Conservation (phyloP, 345 rosid genomes). For the Erucastrum elatum region DNA sequence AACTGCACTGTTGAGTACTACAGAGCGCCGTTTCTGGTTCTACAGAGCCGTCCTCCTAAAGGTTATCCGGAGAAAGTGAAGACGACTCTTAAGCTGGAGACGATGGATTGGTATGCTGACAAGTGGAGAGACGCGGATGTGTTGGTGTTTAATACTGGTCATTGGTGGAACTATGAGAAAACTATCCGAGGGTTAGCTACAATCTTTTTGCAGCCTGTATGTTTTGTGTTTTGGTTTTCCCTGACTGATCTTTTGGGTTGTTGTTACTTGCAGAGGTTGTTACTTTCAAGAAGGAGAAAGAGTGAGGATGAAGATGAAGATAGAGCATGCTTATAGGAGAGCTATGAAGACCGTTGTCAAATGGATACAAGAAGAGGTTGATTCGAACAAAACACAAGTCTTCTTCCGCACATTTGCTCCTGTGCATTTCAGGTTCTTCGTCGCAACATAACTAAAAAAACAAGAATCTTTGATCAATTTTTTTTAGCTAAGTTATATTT, state of each 20-base stretch:
- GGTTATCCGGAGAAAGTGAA: constrained; percentile 53
- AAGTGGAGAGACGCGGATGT: constrained; percentile 84
- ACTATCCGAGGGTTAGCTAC: constrained; percentile 72
- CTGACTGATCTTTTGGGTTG: neutral
- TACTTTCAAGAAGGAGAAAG: constrained; percentile 79
- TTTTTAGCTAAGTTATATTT: neutral
- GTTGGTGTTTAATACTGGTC: constrained; percentile 83
- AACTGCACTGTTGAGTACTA: constrained; percentile 91
- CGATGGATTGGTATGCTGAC: constrained; percentile 73
- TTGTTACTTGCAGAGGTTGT: constrained; percentile 61
- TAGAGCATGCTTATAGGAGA: constrained; percentile 59
- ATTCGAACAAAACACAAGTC: constrained; percentile 68
- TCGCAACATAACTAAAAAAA: neutral
- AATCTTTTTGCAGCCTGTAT: neutral
- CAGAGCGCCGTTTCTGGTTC: constrained; percentile 81
- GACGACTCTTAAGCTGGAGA: constrained; percentile 76
- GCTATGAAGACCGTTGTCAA: constrained; percentile 67
- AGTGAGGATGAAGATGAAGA: constrained; percentile 58
- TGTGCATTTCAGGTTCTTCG: constrained; percentile 85
- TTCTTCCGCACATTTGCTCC: constrained; percentile 92
- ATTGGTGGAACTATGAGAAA: constrained; percentile 97
- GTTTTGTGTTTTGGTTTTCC: neutral
- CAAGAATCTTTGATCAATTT: neutral
- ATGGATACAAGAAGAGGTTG: constrained; percentile 70
- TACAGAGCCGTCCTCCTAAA: constrained; percentile 77